Conservation (phyloP, 2,329 filamentous ascomycete species). For the Orbilia ellipsospora region DNA sequence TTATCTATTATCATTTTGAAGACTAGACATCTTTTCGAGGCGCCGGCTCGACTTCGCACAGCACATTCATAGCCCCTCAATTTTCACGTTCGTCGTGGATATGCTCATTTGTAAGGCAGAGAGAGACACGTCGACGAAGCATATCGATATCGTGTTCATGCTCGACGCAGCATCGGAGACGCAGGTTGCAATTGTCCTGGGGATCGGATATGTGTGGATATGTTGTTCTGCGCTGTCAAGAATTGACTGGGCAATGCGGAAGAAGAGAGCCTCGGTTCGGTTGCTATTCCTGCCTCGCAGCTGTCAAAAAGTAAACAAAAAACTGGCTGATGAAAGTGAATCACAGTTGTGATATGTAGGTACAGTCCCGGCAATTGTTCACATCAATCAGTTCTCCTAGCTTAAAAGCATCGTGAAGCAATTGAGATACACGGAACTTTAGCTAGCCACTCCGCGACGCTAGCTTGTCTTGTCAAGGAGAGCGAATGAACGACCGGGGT, state of each 20-base stretch:
- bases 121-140: constrained; percentile 49
- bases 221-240: constrained; percentile 49
- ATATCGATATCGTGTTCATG: constrained; percentile 20
- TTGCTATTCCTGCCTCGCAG: constrained; percentile 10
- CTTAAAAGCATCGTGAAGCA: no score
- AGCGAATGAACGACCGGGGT: no score
- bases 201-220: constrained; percentile 35
- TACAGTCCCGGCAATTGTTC: background rate
- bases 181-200: constrained; percentile 18
- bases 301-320: background rate
- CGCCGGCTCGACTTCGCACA: no score
- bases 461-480: no score
- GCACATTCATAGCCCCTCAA: background rate
- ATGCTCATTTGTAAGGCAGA: constrained; percentile 8
- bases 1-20: constrained; percentile 24
- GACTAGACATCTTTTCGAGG: no score
- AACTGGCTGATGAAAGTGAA: no score
- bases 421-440: no score
- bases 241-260: constrained; percentile 48
- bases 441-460: no score
- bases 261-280: constrained; percentile 31
- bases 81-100: background rate
- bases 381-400: no score
- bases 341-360: no score
- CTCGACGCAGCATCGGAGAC: constrained; percentile 27